Evolutionary conservation across 768 basidiomycete species (phyloP).

Genomic region (Amanita pallidorosea): DNA sequence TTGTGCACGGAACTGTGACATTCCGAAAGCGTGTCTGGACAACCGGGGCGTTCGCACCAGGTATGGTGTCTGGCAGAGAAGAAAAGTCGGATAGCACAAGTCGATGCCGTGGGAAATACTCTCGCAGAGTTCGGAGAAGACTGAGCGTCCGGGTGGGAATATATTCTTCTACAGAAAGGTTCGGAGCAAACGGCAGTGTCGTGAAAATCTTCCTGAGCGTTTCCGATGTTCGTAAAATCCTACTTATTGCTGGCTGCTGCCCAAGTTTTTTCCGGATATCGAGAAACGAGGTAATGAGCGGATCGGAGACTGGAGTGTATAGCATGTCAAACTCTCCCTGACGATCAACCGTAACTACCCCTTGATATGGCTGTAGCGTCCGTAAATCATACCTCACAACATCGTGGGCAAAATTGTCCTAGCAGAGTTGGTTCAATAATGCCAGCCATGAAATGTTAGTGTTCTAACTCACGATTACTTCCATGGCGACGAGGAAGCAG

Average conservation of each 20-base stretch:
- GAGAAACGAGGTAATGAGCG: slow-evolving; percentile 73
- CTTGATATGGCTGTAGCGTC: slow-evolving; percentile 77
- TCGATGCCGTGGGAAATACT: slow-evolving; percentile 85
- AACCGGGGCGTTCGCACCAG: slow-evolving; percentile 74
- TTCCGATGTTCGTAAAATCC: slow-evolving; percentile 41
- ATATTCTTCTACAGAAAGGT: slow-evolving; percentile 80
- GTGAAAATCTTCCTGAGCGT: slow-evolving; percentile 54
- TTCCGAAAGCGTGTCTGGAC: slow-evolving; percentile 89
- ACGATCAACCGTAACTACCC: slow-evolving; percentile 65
- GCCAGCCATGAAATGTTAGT: neutral
- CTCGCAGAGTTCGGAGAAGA: slow-evolving; percentile 74
- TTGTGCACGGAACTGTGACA: slow-evolving; percentile 80
- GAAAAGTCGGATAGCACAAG: slow-evolving; percentile 91
- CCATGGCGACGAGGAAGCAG: slow-evolving; percentile 90
- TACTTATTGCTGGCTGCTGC: slow-evolving; percentile 48
- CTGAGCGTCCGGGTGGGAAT: slow-evolving; percentile 85
- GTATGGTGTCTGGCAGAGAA: slow-evolving; percentile 75
- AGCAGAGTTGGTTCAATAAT: slow-evolving; percentile 1
- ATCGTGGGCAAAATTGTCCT: slow-evolving; percentile 98
- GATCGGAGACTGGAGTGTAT: slow-evolving; percentile 79
- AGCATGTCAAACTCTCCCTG: slow-evolving; percentile 76
- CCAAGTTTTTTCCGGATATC: slow-evolving; percentile 48
- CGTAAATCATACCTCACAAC: slow-evolving; percentile 81
- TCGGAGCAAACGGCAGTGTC: slow-evolving; percentile 80
- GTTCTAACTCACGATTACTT: slow-evolving; percentile 72